Base-by-base conservation (phyloP, 257 asterid genomes). In the Cynanchum wilfordii region DNA sequence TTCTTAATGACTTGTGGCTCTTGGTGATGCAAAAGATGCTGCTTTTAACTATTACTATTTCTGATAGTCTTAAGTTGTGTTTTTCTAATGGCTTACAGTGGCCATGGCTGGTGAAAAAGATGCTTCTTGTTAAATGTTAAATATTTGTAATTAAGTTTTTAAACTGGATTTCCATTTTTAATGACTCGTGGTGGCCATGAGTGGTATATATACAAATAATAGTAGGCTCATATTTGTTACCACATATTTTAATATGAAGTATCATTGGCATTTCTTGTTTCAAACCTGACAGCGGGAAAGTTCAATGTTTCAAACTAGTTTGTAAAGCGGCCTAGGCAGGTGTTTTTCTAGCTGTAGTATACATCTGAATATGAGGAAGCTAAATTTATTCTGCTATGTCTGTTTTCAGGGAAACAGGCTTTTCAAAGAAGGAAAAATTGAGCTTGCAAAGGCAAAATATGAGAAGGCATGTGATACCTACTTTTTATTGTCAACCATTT, bases 391-490 rank as follows among this genome's bases (percentile, higher is more conserved):
- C 10, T 71, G 50, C 57, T 38, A 6, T 79, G 72, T 77, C 66
- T 73, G 25, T 87, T 81, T 73, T 82, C 97, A 95, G 99, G 99
- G 99, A 75, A 95, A 95, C 87, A 87, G 99, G 87, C 89, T 95
- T 78, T 95, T 95, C 84, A 90, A 92, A 81, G 96, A 95, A 84
- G 96, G 91, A 79, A 95, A 92, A 83, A 92, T 79, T 81, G 97
- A 89, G 75, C 96, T 95, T 75, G 99, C 99, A 16, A 95, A 90
- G 82, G 93, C 98, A 56, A 95, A 95, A 85, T 95, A 95, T 77
- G 99, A 95, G 69, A 81, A 84, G 88, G 87, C 90, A 92, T 74
- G 96, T 87, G 76, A 19, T 27, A 63, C 70, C 60, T 78, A 24
- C 40, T 52, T 69, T 47, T 81, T 70, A 67, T 65, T 73, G 22